Conservation (phyloP, 371 early-diverging fungal genomes). For the Capillidium rhysosporum region DNA sequence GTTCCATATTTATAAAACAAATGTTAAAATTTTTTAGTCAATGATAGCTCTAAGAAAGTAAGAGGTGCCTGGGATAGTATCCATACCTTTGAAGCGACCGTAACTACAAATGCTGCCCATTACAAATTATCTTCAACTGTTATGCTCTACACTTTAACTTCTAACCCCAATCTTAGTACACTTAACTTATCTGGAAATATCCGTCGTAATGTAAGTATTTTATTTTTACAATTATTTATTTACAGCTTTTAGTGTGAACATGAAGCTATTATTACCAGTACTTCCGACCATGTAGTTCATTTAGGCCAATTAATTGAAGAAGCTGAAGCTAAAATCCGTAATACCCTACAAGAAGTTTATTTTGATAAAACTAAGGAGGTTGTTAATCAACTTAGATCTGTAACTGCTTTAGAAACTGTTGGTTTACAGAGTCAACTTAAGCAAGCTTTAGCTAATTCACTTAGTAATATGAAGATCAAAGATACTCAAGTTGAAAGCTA, state of each 20-base stretch:
- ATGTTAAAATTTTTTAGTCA: constrained; percentile 19
- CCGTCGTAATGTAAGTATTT: constrained; percentile 58
- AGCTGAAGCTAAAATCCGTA: constrained; percentile 90
- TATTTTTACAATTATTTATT: not conserved
- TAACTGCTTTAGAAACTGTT: constrained; percentile 41
- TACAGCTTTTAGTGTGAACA: constrained; percentile 35
- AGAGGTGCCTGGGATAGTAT: constrained; percentile 98
- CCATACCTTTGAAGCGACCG: constrained; percentile 81
- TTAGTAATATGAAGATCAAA: not conserved
- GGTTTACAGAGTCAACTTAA: not conserved
- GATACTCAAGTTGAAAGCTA: too few relatives aligned
- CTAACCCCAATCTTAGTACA: constrained; percentile 38
- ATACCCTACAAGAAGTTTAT: constrained; percentile 82
- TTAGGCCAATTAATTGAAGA: constrained; percentile 95
- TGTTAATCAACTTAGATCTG: constrained; percentile 74
- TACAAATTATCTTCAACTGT: constrained; percentile 91
- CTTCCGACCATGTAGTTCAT: constrained; percentile 67
- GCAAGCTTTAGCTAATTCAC: not conserved
- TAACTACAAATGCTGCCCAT: constrained; percentile 59
- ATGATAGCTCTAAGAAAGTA: constrained; percentile 36
- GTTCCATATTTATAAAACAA: constrained; percentile 13
- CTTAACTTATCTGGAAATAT: constrained; percentile 81
- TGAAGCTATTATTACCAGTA: constrained; percentile 56
- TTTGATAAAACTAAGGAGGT: constrained; percentile 95
- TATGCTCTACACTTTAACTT: constrained; percentile 74